Conservation (phyloP, 495 filamentous ascomycete species). For the Penicillium daleae region DNA sequence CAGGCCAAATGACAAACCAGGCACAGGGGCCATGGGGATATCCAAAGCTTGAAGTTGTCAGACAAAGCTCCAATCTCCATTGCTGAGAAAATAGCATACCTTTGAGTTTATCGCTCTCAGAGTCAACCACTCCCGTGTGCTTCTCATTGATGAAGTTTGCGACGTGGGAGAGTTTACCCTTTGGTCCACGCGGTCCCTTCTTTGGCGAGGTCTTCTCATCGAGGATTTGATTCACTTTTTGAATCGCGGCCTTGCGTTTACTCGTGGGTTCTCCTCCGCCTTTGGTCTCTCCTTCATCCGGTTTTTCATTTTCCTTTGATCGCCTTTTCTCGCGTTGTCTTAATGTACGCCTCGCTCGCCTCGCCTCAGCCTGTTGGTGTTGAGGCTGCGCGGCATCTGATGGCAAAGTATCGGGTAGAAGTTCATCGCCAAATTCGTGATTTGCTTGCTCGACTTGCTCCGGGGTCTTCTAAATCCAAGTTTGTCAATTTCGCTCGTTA, state of each 20-base stretch:
- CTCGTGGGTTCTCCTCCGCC: neutral
- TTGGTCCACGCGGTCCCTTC: constrained; percentile 7
- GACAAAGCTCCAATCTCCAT: neutral
- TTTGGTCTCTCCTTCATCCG: constrained; percentile 1
- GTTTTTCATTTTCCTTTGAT: neutral
- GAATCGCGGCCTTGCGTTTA: neutral
- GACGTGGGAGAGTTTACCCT: constrained; percentile 19
- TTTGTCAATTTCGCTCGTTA: neutral
- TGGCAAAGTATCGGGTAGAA: neutral
- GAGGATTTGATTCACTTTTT: constrained; percentile 9
- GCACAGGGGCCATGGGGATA: constrained; percentile 62
- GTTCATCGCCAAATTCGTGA: neutral
- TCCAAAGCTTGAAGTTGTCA: constrained; percentile 50
- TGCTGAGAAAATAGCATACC: constrained; percentile 23
- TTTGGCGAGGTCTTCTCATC: constrained; percentile 8
- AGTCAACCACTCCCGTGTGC: constrained; percentile 22
- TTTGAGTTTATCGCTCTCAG: constrained; percentile 15
- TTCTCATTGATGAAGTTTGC: constrained; percentile 10
- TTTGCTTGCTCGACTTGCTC: constrained; percentile 1
- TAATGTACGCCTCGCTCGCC: neutral
- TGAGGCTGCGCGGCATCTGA: neutral
- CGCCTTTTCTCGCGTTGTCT: constrained; percentile 8
- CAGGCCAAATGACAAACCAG: constrained; percentile 74
- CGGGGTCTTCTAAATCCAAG: neutral
- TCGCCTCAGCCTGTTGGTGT: neutral